A percentile compares a stretch with the other conserved stretches of the same genome.
Conservation (phyloP, 805 yeast species). For the Candida gorgasii region DNA sequence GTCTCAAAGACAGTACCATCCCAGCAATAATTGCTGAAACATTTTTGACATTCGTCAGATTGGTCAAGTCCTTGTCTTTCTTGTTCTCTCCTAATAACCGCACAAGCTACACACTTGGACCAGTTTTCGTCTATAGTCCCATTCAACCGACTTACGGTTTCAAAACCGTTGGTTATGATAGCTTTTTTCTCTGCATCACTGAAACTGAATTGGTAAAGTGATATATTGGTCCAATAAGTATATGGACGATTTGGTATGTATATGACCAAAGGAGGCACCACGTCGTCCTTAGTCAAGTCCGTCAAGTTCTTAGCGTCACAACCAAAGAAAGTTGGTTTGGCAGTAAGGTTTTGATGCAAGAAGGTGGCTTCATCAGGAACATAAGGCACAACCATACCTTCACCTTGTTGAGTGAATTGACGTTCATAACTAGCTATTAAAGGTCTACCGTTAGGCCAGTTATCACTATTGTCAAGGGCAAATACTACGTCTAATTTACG, state of each 20-base stretch:
- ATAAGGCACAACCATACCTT: constrained; percentile 33
- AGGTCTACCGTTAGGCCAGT: constrained; percentile 38
- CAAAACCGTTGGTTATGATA: constrained; percentile 39
- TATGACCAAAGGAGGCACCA: constrained; percentile 38
- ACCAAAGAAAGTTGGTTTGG: constrained; percentile 44
- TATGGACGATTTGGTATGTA: constrained; percentile 42
- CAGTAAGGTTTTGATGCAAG: constrained; percentile 33
- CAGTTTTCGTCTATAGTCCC: constrained; percentile 37
- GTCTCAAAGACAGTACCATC: constrained; percentile 26
- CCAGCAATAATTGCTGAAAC: constrained; percentile 42
- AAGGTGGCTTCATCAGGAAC: constrained; percentile 38
- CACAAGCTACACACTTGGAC: constrained; percentile 43
- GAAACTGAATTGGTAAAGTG: constrained; percentile 34
- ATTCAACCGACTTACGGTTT: constrained; percentile 32
- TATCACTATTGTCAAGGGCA: constrained; percentile 35
- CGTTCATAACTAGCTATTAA: constrained; percentile 34
- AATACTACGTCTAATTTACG: constrained; percentile 37
- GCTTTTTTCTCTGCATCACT: constrained; percentile 37
- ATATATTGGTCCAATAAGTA: constrained; percentile 32
- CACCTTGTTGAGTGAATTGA: constrained; percentile 35
- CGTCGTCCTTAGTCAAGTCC: constrained; percentile 35
- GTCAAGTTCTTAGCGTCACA: constrained; percentile 40
- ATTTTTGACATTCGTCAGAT: constrained; percentile 35
- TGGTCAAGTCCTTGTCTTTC: constrained; percentile 40
- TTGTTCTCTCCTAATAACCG: constrained; percentile 40